Conservation (phyloP, 2,329 filamentous ascomycete genomes). For the Claviceps fusiformis region DNA sequence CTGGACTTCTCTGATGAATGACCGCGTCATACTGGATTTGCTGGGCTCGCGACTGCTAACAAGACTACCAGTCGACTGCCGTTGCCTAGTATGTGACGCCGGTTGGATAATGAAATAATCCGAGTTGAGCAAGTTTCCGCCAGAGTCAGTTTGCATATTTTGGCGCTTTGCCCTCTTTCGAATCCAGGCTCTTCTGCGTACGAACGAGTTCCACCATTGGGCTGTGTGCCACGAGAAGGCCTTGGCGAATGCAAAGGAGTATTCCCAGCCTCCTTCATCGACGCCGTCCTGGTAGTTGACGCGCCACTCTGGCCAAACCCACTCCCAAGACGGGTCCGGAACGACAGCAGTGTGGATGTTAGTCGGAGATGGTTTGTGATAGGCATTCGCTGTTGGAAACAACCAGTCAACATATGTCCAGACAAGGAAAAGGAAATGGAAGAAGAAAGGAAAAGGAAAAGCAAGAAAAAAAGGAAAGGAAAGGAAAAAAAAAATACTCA, state of each 20-base stretch:
- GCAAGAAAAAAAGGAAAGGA: too few relatives aligned
- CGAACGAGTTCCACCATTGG: constrained; percentile 89
- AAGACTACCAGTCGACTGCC: constrained; percentile 19
- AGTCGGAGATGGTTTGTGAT: constrained; percentile 46
- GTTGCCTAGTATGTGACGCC: constrained; percentile 23
- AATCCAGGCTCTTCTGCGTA: constrained; percentile 80
- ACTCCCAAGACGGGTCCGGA: constrained; percentile 90
- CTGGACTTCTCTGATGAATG: constrained; percentile 28
- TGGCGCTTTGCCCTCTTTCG: constrained; percentile 58
- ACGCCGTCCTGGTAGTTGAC: constrained; percentile 56
- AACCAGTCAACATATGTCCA: constrained; percentile 2
- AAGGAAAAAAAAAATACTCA: constrained; percentile 15
- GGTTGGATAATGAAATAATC: constrained; percentile 71
- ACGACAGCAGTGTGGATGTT: constrained; percentile 76
- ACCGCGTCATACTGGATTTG: constrained; percentile 23
- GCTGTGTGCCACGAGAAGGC: constrained; percentile 76
- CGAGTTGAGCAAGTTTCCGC: constrained; percentile 54
- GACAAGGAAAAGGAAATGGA: too few relatives aligned
- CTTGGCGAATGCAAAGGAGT: constrained; percentile 73
- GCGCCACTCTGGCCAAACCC: constrained; percentile 58
- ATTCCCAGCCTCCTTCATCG: constrained; percentile 91
- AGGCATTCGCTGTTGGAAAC: constrained; percentile 40
- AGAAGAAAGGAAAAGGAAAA: too few relatives aligned
- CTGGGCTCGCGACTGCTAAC: constrained; percentile 19
- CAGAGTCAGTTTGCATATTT: constrained; percentile 27